Evolutionary conservation across 2,329 filamentous ascomycete species (phyloP).

Genomic region (Sporothrix inflata): DNA sequence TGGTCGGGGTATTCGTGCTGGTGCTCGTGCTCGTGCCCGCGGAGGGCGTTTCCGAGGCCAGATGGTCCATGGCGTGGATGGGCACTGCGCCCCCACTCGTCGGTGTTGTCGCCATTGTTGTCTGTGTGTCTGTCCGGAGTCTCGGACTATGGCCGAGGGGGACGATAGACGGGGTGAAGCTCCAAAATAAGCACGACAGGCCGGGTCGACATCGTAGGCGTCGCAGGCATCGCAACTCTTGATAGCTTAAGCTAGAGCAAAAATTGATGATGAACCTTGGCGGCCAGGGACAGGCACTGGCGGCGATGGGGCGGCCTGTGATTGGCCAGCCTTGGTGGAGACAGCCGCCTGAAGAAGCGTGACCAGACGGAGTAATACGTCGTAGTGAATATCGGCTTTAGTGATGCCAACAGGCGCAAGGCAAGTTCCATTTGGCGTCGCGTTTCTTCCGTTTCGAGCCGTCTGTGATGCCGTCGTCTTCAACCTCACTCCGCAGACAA

Average conservation of each 20-base stretch:
- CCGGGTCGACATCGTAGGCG: slow-evolving; percentile 1
- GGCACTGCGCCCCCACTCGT: neutral
- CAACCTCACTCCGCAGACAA: neutral
- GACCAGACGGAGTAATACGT: too few relatives aligned
- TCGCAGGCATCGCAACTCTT: neutral
- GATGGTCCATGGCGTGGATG: slow-evolving; percentile 8
- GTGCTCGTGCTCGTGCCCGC: too few relatives aligned
- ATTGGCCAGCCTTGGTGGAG: slow-evolving; percentile 9
- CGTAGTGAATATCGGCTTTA: neutral
- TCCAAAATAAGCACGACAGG: neutral
- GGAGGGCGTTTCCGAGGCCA: neutral
- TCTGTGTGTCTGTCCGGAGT: neutral
- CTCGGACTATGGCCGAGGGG: neutral
- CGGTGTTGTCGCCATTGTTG: neutral
- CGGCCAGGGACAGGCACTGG: neutral
- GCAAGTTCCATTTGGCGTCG: too few relatives aligned
- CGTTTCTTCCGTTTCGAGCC: neutral
- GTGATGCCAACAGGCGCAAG: neutral
- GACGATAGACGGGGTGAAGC: neutral
- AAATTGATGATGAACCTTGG: neutral
- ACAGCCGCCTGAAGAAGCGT: neutral
- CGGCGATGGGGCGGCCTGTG: neutral
- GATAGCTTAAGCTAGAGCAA: slow-evolving; percentile 10
- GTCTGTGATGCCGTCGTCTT: neutral
- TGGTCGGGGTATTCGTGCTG: neutral